Percentiles rank a stretch among this genome's conserved stretches.
phyloP scores from a whole-genome alignment of 2,329 filamentous ascomycete genomes.

The Calonectria pseudoreteaudii region DNA sequence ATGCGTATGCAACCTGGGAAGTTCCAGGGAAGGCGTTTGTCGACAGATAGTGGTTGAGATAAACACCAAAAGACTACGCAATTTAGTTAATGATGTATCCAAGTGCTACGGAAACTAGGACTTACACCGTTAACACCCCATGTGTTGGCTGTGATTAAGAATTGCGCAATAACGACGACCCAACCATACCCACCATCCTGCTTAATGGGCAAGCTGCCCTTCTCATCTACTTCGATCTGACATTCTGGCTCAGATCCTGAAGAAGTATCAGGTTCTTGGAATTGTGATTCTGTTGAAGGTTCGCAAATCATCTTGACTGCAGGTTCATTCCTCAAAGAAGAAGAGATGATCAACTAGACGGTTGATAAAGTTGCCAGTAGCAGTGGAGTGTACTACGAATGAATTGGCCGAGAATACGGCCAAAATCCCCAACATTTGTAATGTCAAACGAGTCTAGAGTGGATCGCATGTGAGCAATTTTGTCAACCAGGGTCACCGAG shows the following conservation, averaged over 20 bases:
- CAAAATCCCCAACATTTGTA: background rate
- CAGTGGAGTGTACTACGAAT: background rate
- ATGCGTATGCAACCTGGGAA: constrained; percentile 2
- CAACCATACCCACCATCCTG: constrained; percentile 12
- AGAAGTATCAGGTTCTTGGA: background rate
- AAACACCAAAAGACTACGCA: background rate
- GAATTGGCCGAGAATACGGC: background rate
- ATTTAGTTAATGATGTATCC: background rate
- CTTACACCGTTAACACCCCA: constrained; percentile 12
- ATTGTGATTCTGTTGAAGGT: background rate
- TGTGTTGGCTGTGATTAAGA: constrained; percentile 9
- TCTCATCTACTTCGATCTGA: background rate
- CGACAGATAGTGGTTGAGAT: constrained; percentile 5
- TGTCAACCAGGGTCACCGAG: background rate
- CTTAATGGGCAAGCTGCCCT: background rate
- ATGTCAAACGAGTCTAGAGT: background rate
- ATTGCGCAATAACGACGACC: constrained; percentile 2
- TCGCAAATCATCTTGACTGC: constrained; percentile 2
- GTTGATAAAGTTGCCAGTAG: background rate
- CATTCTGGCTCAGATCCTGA: background rate
- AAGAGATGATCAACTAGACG: background rate
- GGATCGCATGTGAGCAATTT: constrained; percentile 1
- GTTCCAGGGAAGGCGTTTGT: constrained; percentile 1
- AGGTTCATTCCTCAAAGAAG: no score
- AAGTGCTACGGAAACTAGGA: background rate